Evolutionary conservation across 495 filamentous ascomycete species (phyloP), one percentile per base, ranked within the genome.

Genomic region (Pyrenula massariospora): DNA sequence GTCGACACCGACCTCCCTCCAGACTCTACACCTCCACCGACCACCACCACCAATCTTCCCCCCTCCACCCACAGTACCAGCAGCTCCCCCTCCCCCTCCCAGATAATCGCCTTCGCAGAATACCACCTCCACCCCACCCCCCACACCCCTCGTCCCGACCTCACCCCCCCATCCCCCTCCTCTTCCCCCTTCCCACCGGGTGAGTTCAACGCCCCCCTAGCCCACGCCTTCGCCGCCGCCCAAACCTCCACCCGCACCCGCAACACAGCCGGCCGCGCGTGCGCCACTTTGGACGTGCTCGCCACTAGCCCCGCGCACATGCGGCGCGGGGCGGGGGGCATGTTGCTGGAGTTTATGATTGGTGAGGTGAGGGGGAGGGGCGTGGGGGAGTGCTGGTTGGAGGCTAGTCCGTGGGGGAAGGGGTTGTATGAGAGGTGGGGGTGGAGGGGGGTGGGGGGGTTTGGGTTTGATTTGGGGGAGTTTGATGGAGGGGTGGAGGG

Each of bases 311-410:
- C 76, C 1, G 68, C 72, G 21, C 75, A 74, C 54, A 69, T 72
- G 56, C 59, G 70, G 15, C 64, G 71, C 22, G 80, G 80, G 1
- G 80, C 80, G 0, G 79, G 74, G 10, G 65, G 66, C 1, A 70
- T 75, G 62, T 70, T 82, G 0, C 65, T 79, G 2, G 24, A 63
- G 19, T 83, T 77, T 77, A 77, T 77, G 2, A 72, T 76, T 42
- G 62, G 71, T 19, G 56, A 65, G 47, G 73, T 73, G 0, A 70
- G 74, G 58, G 48, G 59, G 31, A 59, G 68, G 20, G 63, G 67
- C 12, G 21, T 59, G 10, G 19, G 24, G 50, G 25, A 42, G 31
- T 42, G 54, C 24, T 50, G 20, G n/a, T 19, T 59, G 15, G 58
- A 59, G 47, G 55, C 55, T 2, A 23, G 10, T 12, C 55, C 54